Evolutionary conservation across 179 eudicot species (phyloP).

Genomic region (Nepenthes alata): DNA sequence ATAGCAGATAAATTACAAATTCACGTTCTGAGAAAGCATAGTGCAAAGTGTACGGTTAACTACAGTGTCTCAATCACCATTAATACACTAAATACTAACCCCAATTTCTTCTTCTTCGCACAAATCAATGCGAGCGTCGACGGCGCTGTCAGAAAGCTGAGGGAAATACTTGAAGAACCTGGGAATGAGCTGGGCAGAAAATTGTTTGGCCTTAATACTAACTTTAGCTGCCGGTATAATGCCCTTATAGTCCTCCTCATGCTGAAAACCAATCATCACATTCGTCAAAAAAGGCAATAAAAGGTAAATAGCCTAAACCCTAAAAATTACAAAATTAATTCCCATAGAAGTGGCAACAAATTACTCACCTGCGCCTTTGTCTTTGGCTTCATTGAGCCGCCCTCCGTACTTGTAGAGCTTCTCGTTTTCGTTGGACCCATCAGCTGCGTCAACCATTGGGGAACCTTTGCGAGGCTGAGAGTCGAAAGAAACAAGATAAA

Average conservation of each 20-base stretch:
- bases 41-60: too few relatives aligned
- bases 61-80: too few relatives aligned
- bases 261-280: slow-evolving; percentile 22
- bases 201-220: slow-evolving; percentile 64
- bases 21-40: too few relatives aligned
- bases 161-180: slow-evolving; percentile 80
- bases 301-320: slow-evolving; percentile 5
- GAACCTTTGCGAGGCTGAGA: slow-evolving; percentile 6
- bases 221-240: slow-evolving; percentile 63
- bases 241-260: slow-evolving; percentile 59
- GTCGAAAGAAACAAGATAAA: slow-evolving; percentile 7
- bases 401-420: slow-evolving; percentile 79
- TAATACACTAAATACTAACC: slow-evolving; percentile 33
- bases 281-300: slow-evolving; percentile 10
- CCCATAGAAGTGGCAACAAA: background rate
- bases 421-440: slow-evolving; percentile 56
- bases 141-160: slow-evolving; percentile 35
- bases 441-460: slow-evolving; percentile 12
- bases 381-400: slow-evolving; percentile 74
- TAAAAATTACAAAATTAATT: slow-evolving; percentile 1
- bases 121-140: slow-evolving; percentile 71
- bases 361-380: slow-evolving; percentile 64
- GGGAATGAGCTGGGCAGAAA: slow-evolving; percentile 92
- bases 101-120: slow-evolving; percentile 93
- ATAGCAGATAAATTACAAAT: too few relatives aligned